These are phyloP conservation scores for Stipa capillata DNA, from an alignment of 176 grass and related monocot species.

Conservation along the genomic window DNA sequence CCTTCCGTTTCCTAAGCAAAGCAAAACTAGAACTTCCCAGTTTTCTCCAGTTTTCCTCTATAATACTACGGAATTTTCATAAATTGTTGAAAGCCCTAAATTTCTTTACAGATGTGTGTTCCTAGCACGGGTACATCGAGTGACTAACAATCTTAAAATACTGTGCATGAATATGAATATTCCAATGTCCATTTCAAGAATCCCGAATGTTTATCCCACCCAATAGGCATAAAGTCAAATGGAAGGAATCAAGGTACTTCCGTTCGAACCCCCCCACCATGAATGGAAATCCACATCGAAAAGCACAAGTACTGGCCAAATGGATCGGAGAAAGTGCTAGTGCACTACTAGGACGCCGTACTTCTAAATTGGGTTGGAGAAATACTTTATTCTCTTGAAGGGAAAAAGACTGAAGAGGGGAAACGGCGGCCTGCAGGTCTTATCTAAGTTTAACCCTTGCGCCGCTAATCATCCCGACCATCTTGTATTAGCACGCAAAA, in stretches of 20 bases:
- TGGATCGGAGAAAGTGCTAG: background rate
- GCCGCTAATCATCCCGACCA: background rate
- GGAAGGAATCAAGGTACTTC: background rate
- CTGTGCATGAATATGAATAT: too few relatives aligned
- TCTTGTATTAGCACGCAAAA: background rate
- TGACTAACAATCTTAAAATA: too few relatives aligned
- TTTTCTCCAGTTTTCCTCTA: too few relatives aligned
- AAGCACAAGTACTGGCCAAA: background rate
- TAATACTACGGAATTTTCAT: too few relatives aligned
- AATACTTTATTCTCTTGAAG: background rate
- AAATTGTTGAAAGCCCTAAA: too few relatives aligned
- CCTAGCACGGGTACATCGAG: too few relatives aligned
- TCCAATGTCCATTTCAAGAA: too few relatives aligned
- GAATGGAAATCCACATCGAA: constrained; percentile 23
- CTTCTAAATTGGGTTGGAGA: background rate
- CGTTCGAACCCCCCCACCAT: background rate
- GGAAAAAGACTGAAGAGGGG: background rate
- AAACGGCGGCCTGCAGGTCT: background rate
- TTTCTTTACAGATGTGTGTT: too few relatives aligned
- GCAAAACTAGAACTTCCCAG: too few relatives aligned
- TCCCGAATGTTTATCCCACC: background rate
- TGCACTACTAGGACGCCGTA: background rate
- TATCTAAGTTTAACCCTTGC: constrained; percentile 1
- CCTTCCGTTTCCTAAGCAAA: too few relatives aligned
- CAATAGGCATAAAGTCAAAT: too few relatives aligned